Base-by-base conservation (phyloP, 495 filamentous ascomycete species). In the Daldinia loculata region DNA sequence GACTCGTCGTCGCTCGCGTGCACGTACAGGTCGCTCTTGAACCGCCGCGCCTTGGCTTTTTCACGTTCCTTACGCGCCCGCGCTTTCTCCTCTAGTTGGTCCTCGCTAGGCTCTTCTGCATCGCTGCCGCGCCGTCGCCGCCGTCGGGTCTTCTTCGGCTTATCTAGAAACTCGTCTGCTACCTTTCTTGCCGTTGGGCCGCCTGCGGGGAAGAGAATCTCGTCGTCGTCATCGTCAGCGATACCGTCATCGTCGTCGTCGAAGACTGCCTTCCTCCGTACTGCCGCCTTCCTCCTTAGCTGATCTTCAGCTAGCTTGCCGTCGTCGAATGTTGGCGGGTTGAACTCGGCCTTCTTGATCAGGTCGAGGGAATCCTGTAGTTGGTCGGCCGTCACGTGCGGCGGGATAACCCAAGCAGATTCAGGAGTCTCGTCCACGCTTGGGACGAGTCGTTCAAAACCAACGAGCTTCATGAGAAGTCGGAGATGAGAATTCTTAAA, bases 401-500 rank as follows among this genome's bases (percentile, higher is more conserved):
- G 86, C 0, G 95, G 93, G 41, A 98, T 82, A 41, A 92, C 80
- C 95, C 95, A 99, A 12, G 84, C 83, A 2, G 91, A 89, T 63
- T 93, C 90, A 6, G 86, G 85, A 11, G 82, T 80, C 56, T 94
- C 91, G 62, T 95, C 91, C 50, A 89, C 83, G 17, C 81, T 77
- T 3, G 82, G 79, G 3, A 90, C 89, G 4, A 93, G 81, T 15
- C 89, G 84, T 71, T 91, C 87, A 57, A 95, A 87, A 4, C 92
- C 92, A 51, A 90, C 81, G 3, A 93, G 83, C 0, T 83, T 89
- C 87, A 98, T 90, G 6, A 99, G 88, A 26, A 98, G 89, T 29
- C 95, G 91, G 7, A 98, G 88, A 74, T 93, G 90, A n/a, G 91
- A 89, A 73, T 98, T 94, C 71, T 92, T 94, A 78, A 94, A 96